Conservation (phyloP, 1,284 basidiomycete species). For the Cutaneotrichosporon spelunceum region DNA sequence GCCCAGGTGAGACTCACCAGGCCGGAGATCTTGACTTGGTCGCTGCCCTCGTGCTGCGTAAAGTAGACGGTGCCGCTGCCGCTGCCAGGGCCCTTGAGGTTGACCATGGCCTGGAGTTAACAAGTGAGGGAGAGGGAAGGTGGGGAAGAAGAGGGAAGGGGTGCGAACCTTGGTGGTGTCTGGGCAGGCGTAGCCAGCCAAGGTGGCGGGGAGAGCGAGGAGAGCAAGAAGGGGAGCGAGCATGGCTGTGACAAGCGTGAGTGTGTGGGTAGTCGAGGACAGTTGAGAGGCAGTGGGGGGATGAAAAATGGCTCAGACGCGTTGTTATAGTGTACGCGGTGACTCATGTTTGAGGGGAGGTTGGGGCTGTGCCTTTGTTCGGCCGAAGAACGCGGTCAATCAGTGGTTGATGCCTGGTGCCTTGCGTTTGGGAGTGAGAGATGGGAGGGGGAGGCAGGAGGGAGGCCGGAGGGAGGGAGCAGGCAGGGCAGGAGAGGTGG, state of each 20-base stretch:
- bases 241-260: background rate
- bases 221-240: slow-evolving; percentile 5
- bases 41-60: slow-evolving; percentile 6
- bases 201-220: background rate
- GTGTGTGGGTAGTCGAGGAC: background rate
- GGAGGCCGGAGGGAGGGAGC: no score
- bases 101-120: slow-evolving; percentile 12
- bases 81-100: slow-evolving; percentile 9
- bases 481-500: no score
- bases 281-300: background rate
- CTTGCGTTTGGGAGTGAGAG: no score
- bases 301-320: background rate
- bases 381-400: no score
- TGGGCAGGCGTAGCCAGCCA: slow-evolving; percentile 3
- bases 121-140: background rate
- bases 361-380: no score
- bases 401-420: no score
- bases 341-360: no score
- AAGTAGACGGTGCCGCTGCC: slow-evolving; percentile 19
- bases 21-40: slow-evolving; percentile 15
- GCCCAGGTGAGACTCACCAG: slow-evolving; percentile 9
- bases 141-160: background rate
- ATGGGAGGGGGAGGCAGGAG: no score
- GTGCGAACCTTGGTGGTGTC: slow-evolving; percentile 6
- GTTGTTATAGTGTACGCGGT: no score